Base-by-base conservation (phyloP, 169 alveolate species). In the Eimeria falciformis region DNA sequence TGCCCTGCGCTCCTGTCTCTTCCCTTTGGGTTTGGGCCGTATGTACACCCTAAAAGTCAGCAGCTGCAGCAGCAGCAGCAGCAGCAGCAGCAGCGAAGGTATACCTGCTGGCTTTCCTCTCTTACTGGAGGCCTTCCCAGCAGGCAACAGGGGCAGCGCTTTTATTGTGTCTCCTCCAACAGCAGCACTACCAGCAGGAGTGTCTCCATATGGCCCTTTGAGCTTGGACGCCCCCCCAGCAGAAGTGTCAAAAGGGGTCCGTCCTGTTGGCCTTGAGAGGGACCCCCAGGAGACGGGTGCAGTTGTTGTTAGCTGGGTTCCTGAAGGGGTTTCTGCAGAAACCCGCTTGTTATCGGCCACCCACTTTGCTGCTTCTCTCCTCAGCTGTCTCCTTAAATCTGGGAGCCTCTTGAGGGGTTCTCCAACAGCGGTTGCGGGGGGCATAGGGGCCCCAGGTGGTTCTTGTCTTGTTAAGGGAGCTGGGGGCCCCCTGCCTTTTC, bases 21-120 rank as follows among this genome's bases (percentile, higher is more conserved):
- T 71, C 82, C 82, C 82, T 56, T 71, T 71, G 18, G 82, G 82
- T 1, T 71, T 33, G 5, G 50, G 82, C 27, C 82, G 82, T 29
- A 9, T 29, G 6, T 71, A 71, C 82, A 71, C 82, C 56, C 58
- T 71, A 5, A 71, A 40, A 50, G 29, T 50, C 82, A 71, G 56
- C 82, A 71, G 82, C 82, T 17, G 82, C 50, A 40, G 82, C 82
- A 71, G 58, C 82, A 29, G 47, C 79, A 58, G 33, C 71, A 50
- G 62, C 14, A 14, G 62, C n/a, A 58, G 71, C 71, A 58, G 71
- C 71, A 58, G 71, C 71, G 25, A 40, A 3, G 23, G 18, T 18
- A 33, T 14, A 7, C 27, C 29, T 37, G 46, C 82, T 18, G 82
- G 55, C 29, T 71, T 71, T 40, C 82, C 82, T 37, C 3, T 37